A percentile compares a stretch with the other conserved stretches of the same genome.
These are phyloP conservation scores for Pichiaceae sp. DNA, from an alignment of 1,139 yeast species.

Conservation along the genomic window DNA sequence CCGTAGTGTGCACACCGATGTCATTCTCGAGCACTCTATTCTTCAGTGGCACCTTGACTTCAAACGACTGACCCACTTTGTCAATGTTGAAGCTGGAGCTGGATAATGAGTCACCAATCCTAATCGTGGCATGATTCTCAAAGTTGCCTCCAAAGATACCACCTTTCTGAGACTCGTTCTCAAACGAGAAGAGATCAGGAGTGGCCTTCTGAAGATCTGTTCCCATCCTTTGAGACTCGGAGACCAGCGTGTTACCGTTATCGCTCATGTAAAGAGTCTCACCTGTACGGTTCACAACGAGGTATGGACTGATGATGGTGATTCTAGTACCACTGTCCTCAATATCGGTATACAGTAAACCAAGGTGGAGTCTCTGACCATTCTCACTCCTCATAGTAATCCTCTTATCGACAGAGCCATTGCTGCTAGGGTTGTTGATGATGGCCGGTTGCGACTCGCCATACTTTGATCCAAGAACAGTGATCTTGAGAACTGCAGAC, in stretches of 20 bases:
- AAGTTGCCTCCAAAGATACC: conserved; percentile 18
- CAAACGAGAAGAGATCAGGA: conserved; percentile 84
- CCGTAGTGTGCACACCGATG: conserved; percentile 66
- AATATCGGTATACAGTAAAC: conserved; percentile 52
- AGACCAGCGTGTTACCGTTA: conserved; percentile 38
- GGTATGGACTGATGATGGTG: conserved; percentile 76
- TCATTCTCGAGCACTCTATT: conserved; percentile 61
- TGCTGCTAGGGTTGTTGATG: conserved; percentile 49
- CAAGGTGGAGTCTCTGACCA: conserved; percentile 61
- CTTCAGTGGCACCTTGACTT: conserved; percentile 49
- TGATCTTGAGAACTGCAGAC: conserved; percentile 49
- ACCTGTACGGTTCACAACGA: conserved; percentile 75
- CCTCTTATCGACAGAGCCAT: conserved; percentile 17
- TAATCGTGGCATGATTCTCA: conserved; percentile 62
- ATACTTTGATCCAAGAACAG: conserved; percentile 58
- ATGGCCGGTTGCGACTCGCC: conserved; percentile 74
- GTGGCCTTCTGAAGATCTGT: conserved; percentile 21
- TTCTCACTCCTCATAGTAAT: conserved; percentile 43
- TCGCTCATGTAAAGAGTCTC: conserved; percentile 54
- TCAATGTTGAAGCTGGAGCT: conserved; percentile 77
- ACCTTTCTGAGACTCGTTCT: conserved; percentile 28
- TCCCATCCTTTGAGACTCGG: conserved; percentile 19
- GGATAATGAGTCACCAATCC: conserved; percentile 66
- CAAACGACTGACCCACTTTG: conserved; percentile 78
- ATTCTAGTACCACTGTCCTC: conserved; percentile 51